A percentile compares a stretch with the other conserved stretches of the same genome.
Conservation (phyloP, 345 rosid species). For the Eucalyptus paniculata region DNA sequence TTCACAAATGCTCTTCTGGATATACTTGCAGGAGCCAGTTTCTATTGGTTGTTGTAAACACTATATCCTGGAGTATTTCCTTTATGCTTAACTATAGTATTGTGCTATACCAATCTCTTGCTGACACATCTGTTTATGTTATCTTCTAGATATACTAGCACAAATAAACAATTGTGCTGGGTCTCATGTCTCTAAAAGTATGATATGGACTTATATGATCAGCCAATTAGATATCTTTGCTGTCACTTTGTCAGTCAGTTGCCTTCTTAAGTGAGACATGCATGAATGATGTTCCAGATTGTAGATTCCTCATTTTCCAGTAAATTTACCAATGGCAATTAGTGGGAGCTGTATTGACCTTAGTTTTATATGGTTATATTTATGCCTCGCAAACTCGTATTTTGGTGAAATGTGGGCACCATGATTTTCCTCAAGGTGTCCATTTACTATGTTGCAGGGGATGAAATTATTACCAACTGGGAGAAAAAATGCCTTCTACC, state of each 20-base stretch:
- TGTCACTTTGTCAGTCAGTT: background rate
- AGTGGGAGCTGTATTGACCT: background rate
- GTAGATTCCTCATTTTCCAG: background rate
- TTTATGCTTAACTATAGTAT: background rate
- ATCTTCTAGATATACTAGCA: background rate
- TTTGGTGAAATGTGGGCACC: background rate
- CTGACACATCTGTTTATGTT: background rate
- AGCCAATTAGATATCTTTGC: background rate
- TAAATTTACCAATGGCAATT: background rate
- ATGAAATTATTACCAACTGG: constrained; percentile 74
- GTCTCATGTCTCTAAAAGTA: background rate
- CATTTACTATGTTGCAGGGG: constrained; percentile 22
- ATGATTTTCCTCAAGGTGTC: background rate
- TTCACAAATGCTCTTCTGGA: background rate
- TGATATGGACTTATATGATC: background rate
- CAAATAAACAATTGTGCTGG: background rate
- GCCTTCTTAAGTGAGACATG: background rate
- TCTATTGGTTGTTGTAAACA: background rate
- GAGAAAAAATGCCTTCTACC: constrained; percentile 52
- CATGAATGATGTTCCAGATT: background rate
- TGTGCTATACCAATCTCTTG: background rate
- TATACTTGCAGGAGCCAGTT: background rate
- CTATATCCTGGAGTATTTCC: background rate
- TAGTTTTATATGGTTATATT: background rate
- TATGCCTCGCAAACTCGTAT: background rate